phyloP scores from a whole-genome alignment of 768 basidiomycete species.

The Plicaturopsis crispa region DNA sequence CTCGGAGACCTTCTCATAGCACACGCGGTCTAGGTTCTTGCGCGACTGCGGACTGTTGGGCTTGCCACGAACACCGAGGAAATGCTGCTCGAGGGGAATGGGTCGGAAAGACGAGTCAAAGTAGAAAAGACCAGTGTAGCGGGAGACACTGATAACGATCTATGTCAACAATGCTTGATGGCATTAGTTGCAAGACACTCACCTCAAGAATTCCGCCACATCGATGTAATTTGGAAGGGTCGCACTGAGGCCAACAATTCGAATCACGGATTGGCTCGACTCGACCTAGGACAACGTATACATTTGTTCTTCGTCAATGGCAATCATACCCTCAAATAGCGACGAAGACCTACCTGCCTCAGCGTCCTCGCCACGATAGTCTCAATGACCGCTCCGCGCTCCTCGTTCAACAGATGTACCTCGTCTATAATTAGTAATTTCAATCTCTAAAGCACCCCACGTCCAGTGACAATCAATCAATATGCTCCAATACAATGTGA shows the following conservation, averaged over 20 bases:
- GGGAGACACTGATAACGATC: conserved; percentile 61
- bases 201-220: conserved; percentile 93
- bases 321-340: neutral
- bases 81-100: conserved; percentile 95
- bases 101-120: conserved; percentile 98
- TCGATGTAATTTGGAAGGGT: conserved; percentile 97
- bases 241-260: conserved; percentile 93
- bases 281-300: conserved; percentile 60
- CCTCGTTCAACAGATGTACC: conserved; percentile 94
- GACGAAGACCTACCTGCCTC: conserved; percentile 51
- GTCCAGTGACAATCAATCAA: conserved; percentile 3
- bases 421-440: conserved; percentile 97
- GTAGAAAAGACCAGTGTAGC: conserved; percentile 84
- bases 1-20: conserved; percentile 85
- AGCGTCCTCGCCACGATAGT: conserved; percentile 95
- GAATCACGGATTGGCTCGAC: conserved; percentile 90
- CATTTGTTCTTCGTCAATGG: neutral
- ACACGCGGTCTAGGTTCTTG: conserved; percentile 81
- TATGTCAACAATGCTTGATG: neutral
- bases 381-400: conserved; percentile 96
- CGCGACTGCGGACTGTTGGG: conserved; percentile 62
- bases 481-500: no score
- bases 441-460: no score
- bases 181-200: conserved; percentile 8
- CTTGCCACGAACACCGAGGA: conserved; percentile 90